Conservation (phyloP, 2,329 filamentous ascomycete genomes). For the Celoporthe dispersa region DNA sequence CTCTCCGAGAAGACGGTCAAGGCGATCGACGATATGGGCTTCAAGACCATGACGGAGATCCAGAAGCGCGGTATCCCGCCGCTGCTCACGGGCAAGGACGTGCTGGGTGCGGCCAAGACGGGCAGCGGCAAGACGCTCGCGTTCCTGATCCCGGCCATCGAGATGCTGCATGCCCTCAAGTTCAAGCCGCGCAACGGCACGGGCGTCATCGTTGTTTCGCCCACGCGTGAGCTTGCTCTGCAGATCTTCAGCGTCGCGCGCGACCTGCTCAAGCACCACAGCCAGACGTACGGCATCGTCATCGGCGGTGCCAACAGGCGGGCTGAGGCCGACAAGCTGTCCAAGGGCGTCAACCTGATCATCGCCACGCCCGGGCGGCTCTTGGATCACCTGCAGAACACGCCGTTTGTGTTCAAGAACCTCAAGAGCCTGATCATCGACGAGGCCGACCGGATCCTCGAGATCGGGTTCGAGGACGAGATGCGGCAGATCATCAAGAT, state of each 20-base stretch:
- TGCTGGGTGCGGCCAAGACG: constrained; percentile 94
- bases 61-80: constrained; percentile 87
- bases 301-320: constrained; percentile 92
- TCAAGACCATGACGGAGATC: constrained; percentile 94
- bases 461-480: constrained; percentile 98
- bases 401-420: constrained; percentile 91
- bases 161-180: constrained; percentile 85
- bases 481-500: constrained; percentile 98
- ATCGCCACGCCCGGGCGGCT: constrained; percentile 93
- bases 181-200: constrained; percentile 96
- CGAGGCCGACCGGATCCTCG: constrained; percentile 93
- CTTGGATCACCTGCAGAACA: constrained; percentile 93
- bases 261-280: constrained; percentile 91
- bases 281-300: constrained; percentile 92
- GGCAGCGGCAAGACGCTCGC: constrained; percentile 94
- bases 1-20: constrained; percentile 87
- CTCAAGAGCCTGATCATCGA: constrained; percentile 91
- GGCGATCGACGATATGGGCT: constrained; percentile 89
- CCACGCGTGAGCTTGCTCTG: constrained; percentile 89
- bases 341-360: constrained; percentile 91
- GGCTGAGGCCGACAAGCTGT: constrained; percentile 91
- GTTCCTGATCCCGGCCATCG: constrained; percentile 91
- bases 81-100: constrained; percentile 84
- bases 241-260: constrained; percentile 96
- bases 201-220: constrained; percentile 89